These are phyloP conservation scores for Euphorbia schlechtendalii DNA, from an alignment of 441 rosid genomes.

Conservation along the genomic window DNA sequence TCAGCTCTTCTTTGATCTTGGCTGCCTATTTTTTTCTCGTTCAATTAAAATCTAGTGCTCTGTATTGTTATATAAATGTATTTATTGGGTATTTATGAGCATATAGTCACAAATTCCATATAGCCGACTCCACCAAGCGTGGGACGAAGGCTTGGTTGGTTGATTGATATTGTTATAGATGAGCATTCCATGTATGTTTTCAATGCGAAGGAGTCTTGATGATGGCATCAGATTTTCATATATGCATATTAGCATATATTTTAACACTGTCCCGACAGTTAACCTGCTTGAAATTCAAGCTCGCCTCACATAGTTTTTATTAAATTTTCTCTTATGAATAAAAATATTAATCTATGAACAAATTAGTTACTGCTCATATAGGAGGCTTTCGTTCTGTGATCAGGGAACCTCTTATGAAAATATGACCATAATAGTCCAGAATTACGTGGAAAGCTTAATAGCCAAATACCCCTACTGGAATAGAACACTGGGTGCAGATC, in stretches of 20 bases:
- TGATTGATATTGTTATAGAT: not conserved
- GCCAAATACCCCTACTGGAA: slow-evolving; percentile 88
- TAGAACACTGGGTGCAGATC: slow-evolving; percentile 93
- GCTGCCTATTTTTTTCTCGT: not conserved
- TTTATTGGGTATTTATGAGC: too few relatives aligned
- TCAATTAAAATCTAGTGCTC: not conserved
- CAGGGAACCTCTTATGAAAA: slow-evolving; percentile 93
- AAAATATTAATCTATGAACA: not conserved
- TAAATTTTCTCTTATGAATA: not conserved
- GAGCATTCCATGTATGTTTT: not conserved
- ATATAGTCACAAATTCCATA: too few relatives aligned
- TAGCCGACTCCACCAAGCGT: too few relatives aligned
- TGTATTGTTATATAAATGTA: too few relatives aligned
- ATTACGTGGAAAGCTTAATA: slow-evolving; percentile 63
- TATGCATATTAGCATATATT: too few relatives aligned
- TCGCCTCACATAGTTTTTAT: not conserved
- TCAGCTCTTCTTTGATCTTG: not conserved
- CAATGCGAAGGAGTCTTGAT: not conserved
- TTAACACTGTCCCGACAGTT: too few relatives aligned
- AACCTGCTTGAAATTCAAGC: slow-evolving; percentile 1
- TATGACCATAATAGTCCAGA: slow-evolving; percentile 76
- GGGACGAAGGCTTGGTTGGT: too few relatives aligned
- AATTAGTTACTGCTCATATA: slow-evolving; percentile 2
- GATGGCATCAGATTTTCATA: not conserved
- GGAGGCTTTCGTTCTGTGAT: slow-evolving; percentile 15